Conservation (phyloP, 2,329 filamentous ascomycete species). For the Dothiorella sarmentorum region DNA sequence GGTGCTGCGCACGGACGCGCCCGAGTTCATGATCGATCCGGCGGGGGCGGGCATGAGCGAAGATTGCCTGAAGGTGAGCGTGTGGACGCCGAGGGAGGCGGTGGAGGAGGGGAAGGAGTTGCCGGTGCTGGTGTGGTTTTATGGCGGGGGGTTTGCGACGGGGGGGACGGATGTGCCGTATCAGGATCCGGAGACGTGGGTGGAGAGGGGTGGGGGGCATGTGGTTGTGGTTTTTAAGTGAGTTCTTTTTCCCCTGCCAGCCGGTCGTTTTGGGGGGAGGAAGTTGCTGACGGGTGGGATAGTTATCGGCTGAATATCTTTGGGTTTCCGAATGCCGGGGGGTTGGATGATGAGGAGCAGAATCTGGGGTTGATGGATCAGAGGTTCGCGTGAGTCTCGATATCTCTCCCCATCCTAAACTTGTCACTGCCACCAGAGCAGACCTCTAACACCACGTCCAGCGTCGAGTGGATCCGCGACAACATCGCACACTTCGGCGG, state of each 20-base stretch:
- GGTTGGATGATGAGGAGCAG: constrained; percentile 25
- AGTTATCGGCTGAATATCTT: constrained; percentile 37
- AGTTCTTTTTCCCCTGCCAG: not conserved
- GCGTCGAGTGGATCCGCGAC: constrained; percentile 40
- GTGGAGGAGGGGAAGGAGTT: constrained; percentile 23
- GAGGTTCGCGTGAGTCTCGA: constrained; percentile 28
- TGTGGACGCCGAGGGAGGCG: constrained; percentile 30
- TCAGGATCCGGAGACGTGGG: constrained; percentile 14
- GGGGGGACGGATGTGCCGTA: constrained; percentile 5
- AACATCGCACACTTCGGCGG: constrained; percentile 45
- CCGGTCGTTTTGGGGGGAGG: not conserved
- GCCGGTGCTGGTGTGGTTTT: constrained; percentile 26
- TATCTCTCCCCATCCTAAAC: too few species aligned
- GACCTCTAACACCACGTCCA: too few species aligned
- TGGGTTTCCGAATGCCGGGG: constrained; percentile 27
- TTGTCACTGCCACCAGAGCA: too few species aligned
- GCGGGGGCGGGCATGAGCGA: constrained; percentile 21
- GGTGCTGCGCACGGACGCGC: constrained; percentile 22
- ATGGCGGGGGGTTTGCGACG: constrained; percentile 19
- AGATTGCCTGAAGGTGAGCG: constrained; percentile 34
- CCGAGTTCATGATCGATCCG: constrained; percentile 11
- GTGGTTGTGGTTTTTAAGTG: constrained; percentile 27
- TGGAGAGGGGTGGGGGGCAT: constrained; percentile 30
- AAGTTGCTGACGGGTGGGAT: constrained; percentile 24
- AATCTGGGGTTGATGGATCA: constrained; percentile 39